These are phyloP conservation scores for Ogataea nonfermentans DNA, from an alignment of 805 yeast genomes.

Conservation along the genomic window DNA sequence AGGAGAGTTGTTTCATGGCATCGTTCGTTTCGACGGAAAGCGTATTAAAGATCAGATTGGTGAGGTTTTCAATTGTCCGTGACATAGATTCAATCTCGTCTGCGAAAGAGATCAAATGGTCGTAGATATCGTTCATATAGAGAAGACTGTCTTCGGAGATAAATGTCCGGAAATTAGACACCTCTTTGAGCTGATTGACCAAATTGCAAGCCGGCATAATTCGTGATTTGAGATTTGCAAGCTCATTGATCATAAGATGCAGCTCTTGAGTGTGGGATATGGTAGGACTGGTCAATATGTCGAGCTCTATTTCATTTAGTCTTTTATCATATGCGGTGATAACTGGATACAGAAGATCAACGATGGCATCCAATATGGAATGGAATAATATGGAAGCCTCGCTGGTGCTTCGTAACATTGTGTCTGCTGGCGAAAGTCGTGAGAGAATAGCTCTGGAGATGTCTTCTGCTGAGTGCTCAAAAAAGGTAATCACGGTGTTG, in stretches of 20 bases:
- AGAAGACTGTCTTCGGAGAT: conserved; percentile 44
- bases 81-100: conserved; percentile 57
- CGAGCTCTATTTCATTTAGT: conserved; percentile 49
- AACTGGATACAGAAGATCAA: conserved; percentile 53
- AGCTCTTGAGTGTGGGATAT: conserved; percentile 50
- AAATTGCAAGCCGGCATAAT: conserved; percentile 48
- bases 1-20: conserved; percentile 51
- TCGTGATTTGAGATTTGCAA: conserved; percentile 45
- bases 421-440: conserved; percentile 43
- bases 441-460: conserved; percentile 51
- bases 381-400: conserved; percentile 54
- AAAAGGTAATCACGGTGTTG: conserved; percentile 51
- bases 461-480: conserved; percentile 55
- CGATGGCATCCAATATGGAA: conserved; percentile 52
- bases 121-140: conserved; percentile 55
- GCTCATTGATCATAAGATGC: conserved; percentile 53
- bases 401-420: conserved; percentile 48
- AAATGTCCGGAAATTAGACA: conserved; percentile 28
- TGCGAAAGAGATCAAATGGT: conserved; percentile 50
- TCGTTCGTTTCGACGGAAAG: conserved; percentile 54
- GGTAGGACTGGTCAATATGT: conserved; percentile 49
- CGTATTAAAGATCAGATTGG: conserved; percentile 54
- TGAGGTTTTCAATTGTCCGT: conserved; percentile 48
- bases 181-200: conserved; percentile 45
- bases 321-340: conserved; percentile 49